Base-by-base conservation (phyloP, 1,284 basidiomycete genomes). In the Paramarasmius palmivorus region DNA sequence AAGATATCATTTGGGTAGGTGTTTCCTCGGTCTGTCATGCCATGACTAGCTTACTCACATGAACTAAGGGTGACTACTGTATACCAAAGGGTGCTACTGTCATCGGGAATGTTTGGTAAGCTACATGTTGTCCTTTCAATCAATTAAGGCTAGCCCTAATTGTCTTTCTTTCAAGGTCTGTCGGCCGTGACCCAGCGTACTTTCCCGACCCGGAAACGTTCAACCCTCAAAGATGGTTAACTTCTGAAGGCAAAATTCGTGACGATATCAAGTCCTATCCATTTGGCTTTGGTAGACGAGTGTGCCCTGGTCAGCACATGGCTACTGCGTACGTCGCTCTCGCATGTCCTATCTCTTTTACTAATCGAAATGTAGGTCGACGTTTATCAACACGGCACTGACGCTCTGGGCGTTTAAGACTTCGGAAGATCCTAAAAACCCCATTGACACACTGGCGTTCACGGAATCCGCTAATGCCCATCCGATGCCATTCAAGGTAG, bases 171-270 rank as follows among this genome's bases (percentile, higher is more conserved):
- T 14, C 25, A 42, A 20, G 81, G 80, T 72, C 79, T 0, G 77
- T 87, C 26, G 74, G 73, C 2, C 76, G 76, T 37, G 84, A 87
- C 59, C 79, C 83, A 0, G 70, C 65, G 1, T 71, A 76, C 19
- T 88, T 82, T 63, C 77, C 79, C 0, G 76, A 86, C 48, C 81
- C 83, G 0, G 81, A 86, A 42, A 65, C 49, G 20, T 88, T 88
- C 63, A 68, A 81, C 34, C 84, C 83, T 1, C 71, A 76, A 52
- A 73, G 83, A 23, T 87, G 83, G 84, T 53, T 87, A 5, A 74
- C 73, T 23, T 60, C 68, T 5, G 66, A 78, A 1, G 83, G 81
- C 0, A 65, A 66, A n/a, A 57, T 86, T 12, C 67, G 72, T 23
- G 74, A 77, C 0, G 77, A 84, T 53, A 60, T 84, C 25, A 75